Percentiles rank a stretch among this genome's conserved stretches.
Evolutionary conservation across 805 yeast species (phyloP).

Genomic region (Saccharomycopsis synnaedendra): DNA sequence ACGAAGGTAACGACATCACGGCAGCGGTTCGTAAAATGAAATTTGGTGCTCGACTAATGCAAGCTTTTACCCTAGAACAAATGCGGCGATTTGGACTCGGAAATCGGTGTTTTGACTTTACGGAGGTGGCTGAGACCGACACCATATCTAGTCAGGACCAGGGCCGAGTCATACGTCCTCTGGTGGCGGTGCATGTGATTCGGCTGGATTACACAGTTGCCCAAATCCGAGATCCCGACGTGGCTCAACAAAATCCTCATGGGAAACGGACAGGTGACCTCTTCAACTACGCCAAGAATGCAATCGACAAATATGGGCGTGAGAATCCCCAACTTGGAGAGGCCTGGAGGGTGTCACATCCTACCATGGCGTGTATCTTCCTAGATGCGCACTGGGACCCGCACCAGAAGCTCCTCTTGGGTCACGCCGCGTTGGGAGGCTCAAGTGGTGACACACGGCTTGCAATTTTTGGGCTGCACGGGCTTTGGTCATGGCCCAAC

Average conservation of each 20-base stretch:
- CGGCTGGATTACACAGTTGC: conserved; percentile 53
- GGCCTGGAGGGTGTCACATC: conserved; percentile 23
- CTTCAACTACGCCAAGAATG: conserved; percentile 71
- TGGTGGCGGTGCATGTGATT: conserved; percentile 71
- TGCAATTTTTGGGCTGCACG: conserved; percentile 93
- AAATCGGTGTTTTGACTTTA: conserved; percentile 62
- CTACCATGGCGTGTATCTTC: conserved; percentile 78
- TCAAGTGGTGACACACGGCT: conserved; percentile 57
- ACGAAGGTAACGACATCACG: conserved; percentile 58
- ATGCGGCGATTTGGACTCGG: conserved; percentile 75
- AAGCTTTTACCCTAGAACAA: conserved; percentile 84
- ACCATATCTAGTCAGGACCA: conserved; percentile 39
- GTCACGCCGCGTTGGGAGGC: conserved; percentile 95
- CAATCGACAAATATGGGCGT: conserved; percentile 39
- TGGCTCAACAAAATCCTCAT: conserved; percentile 75
- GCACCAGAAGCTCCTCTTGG: conserved; percentile 43
- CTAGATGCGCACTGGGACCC: conserved; percentile 81
- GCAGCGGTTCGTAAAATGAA: conserved; percentile 64
- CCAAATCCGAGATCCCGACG: conserved; percentile 65
- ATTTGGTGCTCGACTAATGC: conserved; percentile 80
- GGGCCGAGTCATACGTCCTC: conserved; percentile 31
- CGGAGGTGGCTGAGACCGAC: conserved; percentile 43
- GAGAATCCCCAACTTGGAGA: conserved; percentile 7
- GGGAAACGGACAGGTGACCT: conserved; percentile 69
- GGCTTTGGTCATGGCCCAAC: conserved; percentile 88